Evolutionary conservation across 2,329 filamentous ascomycete species (phyloP), one percentile per base, ranked within the genome.

Genomic region (Xylaria sp.): DNA sequence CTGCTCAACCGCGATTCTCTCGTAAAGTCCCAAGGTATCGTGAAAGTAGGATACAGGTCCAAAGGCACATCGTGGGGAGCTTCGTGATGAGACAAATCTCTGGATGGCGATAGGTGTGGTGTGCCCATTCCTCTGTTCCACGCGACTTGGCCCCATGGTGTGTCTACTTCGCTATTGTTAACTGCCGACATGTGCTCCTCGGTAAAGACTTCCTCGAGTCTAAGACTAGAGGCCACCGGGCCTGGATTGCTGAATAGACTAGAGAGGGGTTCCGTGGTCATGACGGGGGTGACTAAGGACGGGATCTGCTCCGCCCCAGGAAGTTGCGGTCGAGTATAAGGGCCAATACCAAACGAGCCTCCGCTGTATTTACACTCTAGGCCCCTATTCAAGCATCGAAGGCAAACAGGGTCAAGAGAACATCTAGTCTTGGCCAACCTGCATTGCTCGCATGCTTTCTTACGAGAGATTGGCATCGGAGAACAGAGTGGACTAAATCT

Each of bases 381-480:
- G 2, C 66, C 66, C 12, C 73, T 72, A 9, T 72, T 69, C 6
- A 57, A 60, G 48, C 75, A 77, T 34, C 76, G 72, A 9, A 65
- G 65, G 52, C 76, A 78, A 1, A 70, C 63, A 0, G 31, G 55
- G 12, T 71, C 73, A 13, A 76, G 75, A 12, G 70, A 75, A 55
- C 76, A 78, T 54, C 73, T 73, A 8, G 75, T 63, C 56, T 77
- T 78, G 13, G 75, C 74, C 15, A 55, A 20, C n/a, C 76, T 70
- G 62, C 76, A 78, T 25, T 65, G 67, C 39, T 63, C 25, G 66
- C 76, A 78, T 0, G 76, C 71, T 58, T 75, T 78, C 54, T 72
- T 71, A 48, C 74, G 69, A 5, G 75, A 73, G 18, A 76, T 69
- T 2, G 74, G 75, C 75, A 76, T 76, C 31, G 59, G 7, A 28